Base-by-base conservation (phyloP, 148 eudicot species). In the Spergularia marina region DNA sequence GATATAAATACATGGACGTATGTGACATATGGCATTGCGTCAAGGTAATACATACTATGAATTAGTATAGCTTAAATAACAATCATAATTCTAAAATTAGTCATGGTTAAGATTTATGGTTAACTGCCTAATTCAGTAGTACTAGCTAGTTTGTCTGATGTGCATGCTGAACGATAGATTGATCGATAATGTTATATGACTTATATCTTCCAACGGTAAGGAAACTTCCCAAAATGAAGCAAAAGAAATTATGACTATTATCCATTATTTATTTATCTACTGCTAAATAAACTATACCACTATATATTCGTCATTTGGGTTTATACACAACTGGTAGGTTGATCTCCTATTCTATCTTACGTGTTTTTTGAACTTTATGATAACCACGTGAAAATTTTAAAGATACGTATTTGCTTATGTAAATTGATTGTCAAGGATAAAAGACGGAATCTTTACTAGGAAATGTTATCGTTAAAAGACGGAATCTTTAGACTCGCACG, bases 191-290 rank as follows among this genome's bases (percentile, higher is more conserved):
- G 73, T 73, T 66, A 51, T 12, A 65, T 52, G 2, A 2, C n/a
- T n/a, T n/a, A n/a, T 30, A 30, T 1, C 36, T 30, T 30, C 36
- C 36, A 30, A 25, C 13, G 61, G 36, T 30, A 12, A 78, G 60
- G 73, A 79, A 0, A 67, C 17, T 79, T 10, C 77, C 77, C 68
- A 65, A 30, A 66, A 54, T 78, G n/a, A 61, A 73, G 73, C 68
- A 73, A 66, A 54, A 17, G 49, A 13, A 18, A 30, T 30, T 30
- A 30, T 30, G 1, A 30, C 36, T 30, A 30, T 1, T 30, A 1
- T 30, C 36, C 36, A 30, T 30, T 30, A 30, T 30, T 3, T 30
- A 30, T 30, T 30, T 30, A 30, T 30, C 36, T 30, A 30, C 36
- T 30, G 36, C 36, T 30, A 30, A 30, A 30, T 30, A 30, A 30